Evolutionary conservation across 2,329 filamentous ascomycete genomes (phyloP).

Genomic region (Dothideomycetes sp.): DNA sequence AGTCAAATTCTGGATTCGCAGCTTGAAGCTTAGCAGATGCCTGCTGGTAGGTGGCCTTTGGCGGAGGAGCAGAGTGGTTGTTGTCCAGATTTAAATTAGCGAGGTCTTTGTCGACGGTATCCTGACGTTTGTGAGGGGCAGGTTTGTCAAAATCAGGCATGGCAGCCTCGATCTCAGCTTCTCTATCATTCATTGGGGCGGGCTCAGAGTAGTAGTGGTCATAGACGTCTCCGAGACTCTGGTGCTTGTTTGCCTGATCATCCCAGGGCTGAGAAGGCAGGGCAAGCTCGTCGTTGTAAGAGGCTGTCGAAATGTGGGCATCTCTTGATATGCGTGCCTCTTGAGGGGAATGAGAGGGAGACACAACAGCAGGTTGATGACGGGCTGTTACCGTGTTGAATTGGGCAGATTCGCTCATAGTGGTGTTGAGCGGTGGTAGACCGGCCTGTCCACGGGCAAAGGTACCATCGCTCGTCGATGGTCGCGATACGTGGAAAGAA

Average conservation of each 20-base stretch:
- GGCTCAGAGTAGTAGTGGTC: slow-evolving; percentile 37
- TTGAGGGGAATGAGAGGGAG: background rate
- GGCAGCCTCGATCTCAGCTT: slow-evolving; percentile 42
- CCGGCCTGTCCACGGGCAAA: slow-evolving; percentile 1
- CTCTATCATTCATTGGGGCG: slow-evolving; percentile 25
- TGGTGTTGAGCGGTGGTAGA: slow-evolving; percentile 3
- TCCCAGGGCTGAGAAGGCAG: slow-evolving; percentile 7
- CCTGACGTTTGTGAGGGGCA: slow-evolving; percentile 20
- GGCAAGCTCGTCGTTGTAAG: slow-evolving; percentile 6
- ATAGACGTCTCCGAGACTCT: slow-evolving; percentile 44
- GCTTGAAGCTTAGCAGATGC: slow-evolving; percentile 47
- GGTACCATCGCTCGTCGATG: slow-evolving; percentile 6
- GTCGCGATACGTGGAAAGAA: slow-evolving; percentile 1
- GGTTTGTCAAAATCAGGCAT: slow-evolving; percentile 54
- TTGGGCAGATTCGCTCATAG: background rate
- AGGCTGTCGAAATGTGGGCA: slow-evolving; percentile 8
- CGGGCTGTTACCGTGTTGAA: slow-evolving; percentile 4
- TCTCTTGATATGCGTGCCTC: slow-evolving; percentile 9
- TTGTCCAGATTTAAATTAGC: slow-evolving; percentile 21
- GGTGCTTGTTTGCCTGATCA: slow-evolving; percentile 20
- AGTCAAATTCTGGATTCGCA: slow-evolving; percentile 29
- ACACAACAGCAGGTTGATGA: slow-evolving; percentile 6
- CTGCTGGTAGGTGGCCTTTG: slow-evolving; percentile 50
- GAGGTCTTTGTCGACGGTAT: slow-evolving; percentile 25
- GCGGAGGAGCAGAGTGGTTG: slow-evolving; percentile 13